Base-by-base conservation (phyloP, 2,329 filamentous ascomycete species). In the Cyanodermella asteris region DNA sequence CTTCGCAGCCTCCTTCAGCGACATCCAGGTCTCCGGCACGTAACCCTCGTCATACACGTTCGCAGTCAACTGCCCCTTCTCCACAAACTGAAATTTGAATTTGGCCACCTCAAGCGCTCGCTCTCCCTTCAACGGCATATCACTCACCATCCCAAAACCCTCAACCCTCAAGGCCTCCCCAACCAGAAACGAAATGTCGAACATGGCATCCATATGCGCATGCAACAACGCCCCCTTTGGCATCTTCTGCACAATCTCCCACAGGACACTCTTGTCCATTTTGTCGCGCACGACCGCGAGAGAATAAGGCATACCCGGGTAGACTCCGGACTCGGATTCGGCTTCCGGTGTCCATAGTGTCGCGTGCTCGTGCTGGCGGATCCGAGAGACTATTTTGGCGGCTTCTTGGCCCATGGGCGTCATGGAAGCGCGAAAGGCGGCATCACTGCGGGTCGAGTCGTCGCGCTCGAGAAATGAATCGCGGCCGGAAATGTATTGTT, bases 271-370 rank as follows among this genome's bases (percentile, higher is more conserved):
- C 36, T 59, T 59, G 48, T 91, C 78, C 67, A 91, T 90, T 18
- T 68, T 66, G n/a, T 70, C 64, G 47, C 81, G 84, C n/a, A n/a
- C n/a, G n/a, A n/a, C n/a, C 37, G 80, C 80, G 18, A 84, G 59
- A 18, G 65, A 71, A 49, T 91, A 93, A 75, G 91, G 87, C 73
- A 91, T 91, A 7, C 82, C 82, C 1, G 80, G 80, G 42, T 75
- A 78, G 25, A 84, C 61, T 4, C 72, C 69, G 3, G 80, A 53
- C 22, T 59, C 59, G 40, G 82, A 70, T 38, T 84, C 74, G 24
- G 74, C 64, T 22, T 66, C 61, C 16, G 64, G 56, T 7, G 71
- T 80, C 82, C 81, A 91, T 31, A 84, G 54, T 3, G 66, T 71
- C 26, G 60, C 55, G 39, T 71, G 65, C 51, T 94, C 84, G 38